Percentiles rank a stretch among this genome's conserved stretches.
phyloP scores from a whole-genome alignment of 306 rosid genomes.

The Trifolium dubium region DNA sequence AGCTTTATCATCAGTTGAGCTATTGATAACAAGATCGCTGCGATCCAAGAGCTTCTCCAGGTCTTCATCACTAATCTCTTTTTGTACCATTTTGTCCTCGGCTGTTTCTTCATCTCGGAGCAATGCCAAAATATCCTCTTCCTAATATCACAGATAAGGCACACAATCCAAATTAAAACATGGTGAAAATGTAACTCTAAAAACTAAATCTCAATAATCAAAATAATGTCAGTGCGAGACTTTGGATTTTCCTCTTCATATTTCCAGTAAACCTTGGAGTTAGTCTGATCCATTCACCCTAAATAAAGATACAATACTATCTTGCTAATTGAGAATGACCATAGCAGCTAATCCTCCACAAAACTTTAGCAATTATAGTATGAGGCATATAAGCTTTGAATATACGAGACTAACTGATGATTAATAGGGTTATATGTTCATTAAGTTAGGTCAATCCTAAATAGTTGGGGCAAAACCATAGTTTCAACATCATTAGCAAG shows the following conservation, averaged over 20 bases:
- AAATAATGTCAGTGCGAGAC: not conserved
- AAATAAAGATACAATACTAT: not conserved
- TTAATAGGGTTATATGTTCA: not conserved
- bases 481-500: not conserved
- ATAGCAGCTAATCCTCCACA: not conserved
- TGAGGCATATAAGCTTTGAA: not conserved
- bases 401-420: not conserved
- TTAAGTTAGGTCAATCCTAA: slow-evolving; percentile 11
- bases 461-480: not conserved
- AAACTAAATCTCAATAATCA: not conserved
- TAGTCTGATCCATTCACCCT: not conserved
- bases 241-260: not conserved
- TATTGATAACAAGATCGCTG: slow-evolving; percentile 59
- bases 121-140: slow-evolving; percentile 70
- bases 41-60: slow-evolving; percentile 80
- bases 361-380: not conserved
- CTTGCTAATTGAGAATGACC: not conserved
- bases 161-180: slow-evolving; percentile 32
- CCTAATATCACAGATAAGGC: slow-evolving; percentile 48
- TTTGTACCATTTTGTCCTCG: slow-evolving; percentile 83
- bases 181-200: not conserved
- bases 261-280: not conserved
- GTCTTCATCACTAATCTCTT: slow-evolving; percentile 71
- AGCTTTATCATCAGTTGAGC: slow-evolving; percentile 35
- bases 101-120: slow-evolving; percentile 78